Evolutionary conservation across 2,329 filamentous ascomycete species (phyloP).

Genomic region (Phaeomoniella chlamydospora): DNA sequence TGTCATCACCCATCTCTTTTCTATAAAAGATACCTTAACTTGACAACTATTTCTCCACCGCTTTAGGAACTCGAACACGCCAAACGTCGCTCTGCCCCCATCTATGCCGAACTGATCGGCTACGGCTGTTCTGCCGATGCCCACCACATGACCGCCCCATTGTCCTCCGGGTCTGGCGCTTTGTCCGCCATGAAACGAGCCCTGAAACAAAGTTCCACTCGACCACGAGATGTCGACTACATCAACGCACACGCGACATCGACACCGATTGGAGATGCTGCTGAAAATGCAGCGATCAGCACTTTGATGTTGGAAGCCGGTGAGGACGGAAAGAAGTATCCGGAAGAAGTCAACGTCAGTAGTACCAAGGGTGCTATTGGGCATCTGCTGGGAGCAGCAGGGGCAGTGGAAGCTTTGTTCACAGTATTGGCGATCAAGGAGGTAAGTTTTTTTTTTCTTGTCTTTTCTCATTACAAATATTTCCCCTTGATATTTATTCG

Average conservation of each 20-base stretch:
- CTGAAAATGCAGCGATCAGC: conserved; percentile 74
- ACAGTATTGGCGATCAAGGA: conserved; percentile 64
- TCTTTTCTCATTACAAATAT: too few species aligned
- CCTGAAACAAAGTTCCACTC: conserved; percentile 54
- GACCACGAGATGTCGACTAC: conserved; percentile 65
- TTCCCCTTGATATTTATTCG: too few species aligned
- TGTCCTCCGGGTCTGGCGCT: conserved; percentile 68
- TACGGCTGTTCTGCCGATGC: conserved; percentile 89
- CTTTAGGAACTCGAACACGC: conserved; percentile 88
- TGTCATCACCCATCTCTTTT: conserved; percentile 24
- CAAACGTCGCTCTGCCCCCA: conserved; percentile 57
- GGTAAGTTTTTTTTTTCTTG: conserved; percentile 37
- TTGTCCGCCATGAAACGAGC: conserved; percentile 74
- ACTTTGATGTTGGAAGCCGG: conserved; percentile 51
- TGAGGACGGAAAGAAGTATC: conserved; percentile 46
- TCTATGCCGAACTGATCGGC: conserved; percentile 79
- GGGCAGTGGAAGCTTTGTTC: conserved; percentile 80
- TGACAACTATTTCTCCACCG: conserved; percentile 18
- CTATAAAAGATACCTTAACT: conserved; percentile 1
- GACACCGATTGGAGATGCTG: conserved; percentile 70
- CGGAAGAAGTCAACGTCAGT: conserved; percentile 63
- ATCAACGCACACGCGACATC: conserved; percentile 93
- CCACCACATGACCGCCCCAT: conserved; percentile 83
- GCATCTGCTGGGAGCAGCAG: conserved; percentile 81
- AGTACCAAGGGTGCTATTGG: conserved; percentile 90